A percentile compares a stretch with the other conserved stretches of the same genome.
These are phyloP conservation scores for Lactarius sp. DNA, from an alignment of 768 basidiomycete species.

Conservation along the genomic window DNA sequence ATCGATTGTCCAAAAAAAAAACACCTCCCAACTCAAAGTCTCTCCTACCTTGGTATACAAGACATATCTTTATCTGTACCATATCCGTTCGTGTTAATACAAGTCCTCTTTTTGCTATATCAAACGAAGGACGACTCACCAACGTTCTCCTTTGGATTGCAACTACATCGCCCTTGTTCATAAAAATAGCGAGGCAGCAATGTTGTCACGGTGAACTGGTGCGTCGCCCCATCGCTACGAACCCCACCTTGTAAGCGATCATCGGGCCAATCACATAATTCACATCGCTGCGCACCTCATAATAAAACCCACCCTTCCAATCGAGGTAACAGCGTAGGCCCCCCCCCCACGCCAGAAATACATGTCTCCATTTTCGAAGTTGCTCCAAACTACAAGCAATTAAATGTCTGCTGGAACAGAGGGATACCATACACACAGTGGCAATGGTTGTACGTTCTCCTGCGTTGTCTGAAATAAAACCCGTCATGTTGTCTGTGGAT, in stretches of 20 bases:
- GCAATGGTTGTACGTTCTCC: conserved; percentile 72
- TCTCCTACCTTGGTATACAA: background rate
- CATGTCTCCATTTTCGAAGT: conserved; percentile 85
- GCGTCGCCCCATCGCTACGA: conserved; percentile 77
- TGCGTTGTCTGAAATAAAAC: conserved; percentile 64
- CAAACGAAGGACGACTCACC: conserved; percentile 38
- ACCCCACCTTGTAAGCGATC: background rate
- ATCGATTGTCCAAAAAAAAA: too few species aligned
- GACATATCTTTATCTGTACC: background rate
- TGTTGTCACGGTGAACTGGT: conserved; percentile 63
- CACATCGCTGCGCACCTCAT: conserved; percentile 49
- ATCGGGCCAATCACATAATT: background rate
- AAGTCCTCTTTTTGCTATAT: background rate
- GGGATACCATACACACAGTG: conserved; percentile 45
- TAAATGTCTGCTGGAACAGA: background rate
- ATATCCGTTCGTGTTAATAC: background rate
- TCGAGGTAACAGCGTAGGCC: conserved; percentile 53
- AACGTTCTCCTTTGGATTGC: conserved; percentile 66
- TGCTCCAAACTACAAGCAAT: conserved; percentile 68
- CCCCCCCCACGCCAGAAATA: conserved; percentile 80
- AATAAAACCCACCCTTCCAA: conserved; percentile 78
- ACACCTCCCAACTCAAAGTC: too few species aligned
- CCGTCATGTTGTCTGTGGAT: conserved; percentile 61
- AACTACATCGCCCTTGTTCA: conserved; percentile 60
- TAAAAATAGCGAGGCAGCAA: conserved; percentile 76